phyloP scores from a whole-genome alignment of 2,329 filamentous ascomycete species.

The Penicillium olsonii region DNA sequence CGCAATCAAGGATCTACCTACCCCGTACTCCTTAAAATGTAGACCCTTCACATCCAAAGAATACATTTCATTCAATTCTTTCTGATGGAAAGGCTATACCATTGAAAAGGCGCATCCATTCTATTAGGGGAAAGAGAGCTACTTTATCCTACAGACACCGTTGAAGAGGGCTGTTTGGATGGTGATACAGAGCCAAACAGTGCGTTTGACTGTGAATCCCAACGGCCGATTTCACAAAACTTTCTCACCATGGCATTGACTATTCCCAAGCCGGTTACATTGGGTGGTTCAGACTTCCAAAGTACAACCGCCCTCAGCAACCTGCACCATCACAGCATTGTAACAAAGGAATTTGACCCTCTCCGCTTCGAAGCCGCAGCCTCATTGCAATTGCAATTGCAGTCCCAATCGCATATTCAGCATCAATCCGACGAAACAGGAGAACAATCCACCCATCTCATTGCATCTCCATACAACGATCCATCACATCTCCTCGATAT shows the following conservation, averaged over 20 bases:
- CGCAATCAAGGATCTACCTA: neutral
- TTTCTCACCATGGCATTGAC: slow-evolving; percentile 5
- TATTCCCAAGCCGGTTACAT: neutral
- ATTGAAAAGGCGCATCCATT: no score
- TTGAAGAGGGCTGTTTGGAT: no score
- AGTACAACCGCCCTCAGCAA: neutral
- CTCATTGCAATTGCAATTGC: slow-evolving; percentile 31
- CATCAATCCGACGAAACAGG: neutral
- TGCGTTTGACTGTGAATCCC: no score
- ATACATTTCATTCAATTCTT: no score
- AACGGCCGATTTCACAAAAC: no score
- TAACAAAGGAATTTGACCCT: slow-evolving; percentile 36
- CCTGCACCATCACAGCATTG: slow-evolving; percentile 33
- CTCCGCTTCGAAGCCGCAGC: slow-evolving; percentile 39
- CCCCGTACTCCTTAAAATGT: neutral
- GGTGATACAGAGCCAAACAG: no score
- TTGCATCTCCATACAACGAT: slow-evolving; percentile 76
- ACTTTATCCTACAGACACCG: no score
- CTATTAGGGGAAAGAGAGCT: no score
- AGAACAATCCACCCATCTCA: slow-evolving; percentile 46
- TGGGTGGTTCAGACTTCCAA: neutral
- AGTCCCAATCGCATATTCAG: no score
- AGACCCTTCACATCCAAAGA: neutral
- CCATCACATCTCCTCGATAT: slow-evolving; percentile 73
- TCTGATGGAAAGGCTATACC: no score